Percentiles rank a stretch among this genome's conserved stretches.
These are phyloP conservation scores for Aspergillus unguis DNA, from an alignment of 2,329 filamentous ascomycete genomes.

Conservation along the genomic window DNA sequence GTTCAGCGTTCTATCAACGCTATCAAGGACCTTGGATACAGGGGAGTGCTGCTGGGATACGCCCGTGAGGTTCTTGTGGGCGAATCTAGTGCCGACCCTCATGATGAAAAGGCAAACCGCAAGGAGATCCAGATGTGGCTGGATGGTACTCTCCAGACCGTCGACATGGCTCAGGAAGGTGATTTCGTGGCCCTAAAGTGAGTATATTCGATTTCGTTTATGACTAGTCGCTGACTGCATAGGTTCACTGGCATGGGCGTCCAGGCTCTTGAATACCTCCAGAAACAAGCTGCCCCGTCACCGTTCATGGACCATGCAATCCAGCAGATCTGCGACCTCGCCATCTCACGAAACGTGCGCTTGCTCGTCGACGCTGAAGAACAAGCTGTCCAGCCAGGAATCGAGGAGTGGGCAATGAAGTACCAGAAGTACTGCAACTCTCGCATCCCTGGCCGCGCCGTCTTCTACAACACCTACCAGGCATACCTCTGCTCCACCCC, in stretches of 20 bases:
- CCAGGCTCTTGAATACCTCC: conserved; percentile 36
- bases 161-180: conserved; percentile 51
- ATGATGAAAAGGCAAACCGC: conserved; percentile 30
- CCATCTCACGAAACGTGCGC: conserved; percentile 42
- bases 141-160: conserved; percentile 52
- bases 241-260: conserved; percentile 46
- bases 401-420: conserved; percentile 53
- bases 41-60: conserved; percentile 54
- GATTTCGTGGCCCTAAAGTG: conserved; percentile 54
- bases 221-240: conserved; percentile 1
- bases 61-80: conserved; percentile 55
- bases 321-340: conserved; percentile 43
- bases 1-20: conserved; percentile 45
- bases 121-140: conserved; percentile 47
- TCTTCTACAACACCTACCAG: conserved; percentile 56
- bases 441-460: conserved; percentile 43
- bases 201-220: conserved; percentile 15
- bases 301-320: conserved; percentile 43
- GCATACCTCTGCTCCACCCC: conserved; percentile 52
- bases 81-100: conserved; percentile 28
- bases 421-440: conserved; percentile 54
- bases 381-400: conserved; percentile 50
- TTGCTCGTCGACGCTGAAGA: conserved; percentile 56
- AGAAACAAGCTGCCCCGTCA: conserved; percentile 39
- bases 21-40: conserved; percentile 50